Conservation (phyloP, 345 rosid genomes). For the Acer saccharum region DNA sequence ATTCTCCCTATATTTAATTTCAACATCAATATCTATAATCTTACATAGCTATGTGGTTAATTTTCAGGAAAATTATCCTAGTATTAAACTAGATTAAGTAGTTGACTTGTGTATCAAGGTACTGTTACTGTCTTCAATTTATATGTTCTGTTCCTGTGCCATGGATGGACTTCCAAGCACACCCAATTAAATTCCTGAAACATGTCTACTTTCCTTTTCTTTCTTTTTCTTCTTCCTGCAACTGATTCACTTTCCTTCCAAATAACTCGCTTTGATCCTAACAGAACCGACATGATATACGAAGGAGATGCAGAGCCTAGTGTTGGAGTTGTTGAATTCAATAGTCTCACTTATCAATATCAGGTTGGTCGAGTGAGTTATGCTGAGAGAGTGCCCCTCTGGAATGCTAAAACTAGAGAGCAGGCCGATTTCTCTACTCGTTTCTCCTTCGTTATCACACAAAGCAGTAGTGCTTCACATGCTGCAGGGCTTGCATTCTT, state of each 20-base stretch:
- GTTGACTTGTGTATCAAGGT: neutral
- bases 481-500: conserved; percentile 44
- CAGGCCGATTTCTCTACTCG: conserved; percentile 35
- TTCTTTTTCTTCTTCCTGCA: conserved; percentile 6
- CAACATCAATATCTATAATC: neutral
- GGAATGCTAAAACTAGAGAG: conserved; percentile 33
- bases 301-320: conserved; percentile 38
- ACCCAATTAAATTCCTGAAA: no score
- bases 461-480: neutral
- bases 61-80: neutral
- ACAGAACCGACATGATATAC: conserved; percentile 18
- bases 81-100: neutral
- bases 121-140: no score
- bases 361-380: conserved; percentile 43
- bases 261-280: conserved; percentile 22
- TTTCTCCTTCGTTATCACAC: conserved; percentile 34
- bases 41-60: no score
- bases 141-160: neutral
- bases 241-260: conserved; percentile 28
- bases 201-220: neutral
- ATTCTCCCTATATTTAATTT: no score
- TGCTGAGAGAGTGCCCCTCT: conserved; percentile 25
- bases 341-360: conserved; percentile 12
- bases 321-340: conserved; percentile 36
- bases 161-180: neutral